Base-by-base conservation (phyloP, 1,139 yeast genomes). In the Kurtzmaniella quercitrusa region DNA sequence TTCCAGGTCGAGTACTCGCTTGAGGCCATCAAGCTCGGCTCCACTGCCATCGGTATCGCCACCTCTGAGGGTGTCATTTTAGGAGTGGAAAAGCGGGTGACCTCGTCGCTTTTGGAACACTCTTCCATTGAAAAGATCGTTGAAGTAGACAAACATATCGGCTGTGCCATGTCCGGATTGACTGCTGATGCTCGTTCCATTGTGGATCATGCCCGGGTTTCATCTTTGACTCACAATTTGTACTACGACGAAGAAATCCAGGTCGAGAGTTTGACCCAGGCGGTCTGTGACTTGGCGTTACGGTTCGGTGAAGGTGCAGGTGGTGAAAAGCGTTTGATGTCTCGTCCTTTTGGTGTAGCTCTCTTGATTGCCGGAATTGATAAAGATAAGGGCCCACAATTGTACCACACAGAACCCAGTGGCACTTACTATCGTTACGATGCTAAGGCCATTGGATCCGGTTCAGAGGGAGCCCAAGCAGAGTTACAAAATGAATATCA, bases 311-410 rank as follows among this genome's bases (percentile, higher is more conserved):
- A 93, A 69, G 97, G 98, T 52, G 98, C 97, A 9, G 84, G 93
- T 38, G 98, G 97, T 47, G 98, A 93, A 61, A 94, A 94, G 64
- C 79, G 96, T 61, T 78, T 91, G 55, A 94, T 94, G 99, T 88
- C 97, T 3, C 82, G 99, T 68, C 99, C 99, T 9, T 94, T 94
- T 65, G 99, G 99, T 60, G 99, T 94, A 42, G 99, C 99, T 2
- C 71, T 94, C 51, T 77, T 94, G 59, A 85, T 94, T 60, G 98
- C 98, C 7, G 99, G 99, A 40, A 76, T 83, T 54, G 98, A 93
- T 67, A 74, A 80, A 48, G 95, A 88, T 54, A 84, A 88, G 57
- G 98, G 98, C 0, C 96, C 97, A 42, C 98, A 93, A 66, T 77
- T 94, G 59, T 86, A 87, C 63, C 98, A 94, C 61, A 96, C 98